A percentile compares a stretch with the other conserved stretches of the same genome.
Conservation (phyloP, 2,329 filamentous ascomycete species). For the Ophiostoma angusticollis region DNA sequence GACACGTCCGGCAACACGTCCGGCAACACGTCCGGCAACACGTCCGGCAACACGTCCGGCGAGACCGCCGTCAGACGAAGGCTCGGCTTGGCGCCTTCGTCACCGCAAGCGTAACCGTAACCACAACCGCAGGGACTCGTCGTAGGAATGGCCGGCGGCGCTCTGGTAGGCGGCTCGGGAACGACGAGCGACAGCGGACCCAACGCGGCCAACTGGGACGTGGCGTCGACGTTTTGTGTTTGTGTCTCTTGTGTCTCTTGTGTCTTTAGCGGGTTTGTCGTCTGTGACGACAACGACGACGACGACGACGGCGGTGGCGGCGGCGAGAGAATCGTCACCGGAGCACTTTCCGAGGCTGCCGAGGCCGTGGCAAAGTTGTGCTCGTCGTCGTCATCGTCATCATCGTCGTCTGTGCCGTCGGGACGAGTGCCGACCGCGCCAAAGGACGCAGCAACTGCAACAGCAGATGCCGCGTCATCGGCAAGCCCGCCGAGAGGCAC, state of each 20-base stretch:
- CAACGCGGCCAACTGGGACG: no score
- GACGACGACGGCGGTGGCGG: constrained; percentile 31
- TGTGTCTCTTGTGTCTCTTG: background rate
- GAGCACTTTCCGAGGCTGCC: constrained; percentile 30
- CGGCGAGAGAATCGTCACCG: constrained; percentile 38
- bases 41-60: no score
- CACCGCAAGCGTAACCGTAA: no score
- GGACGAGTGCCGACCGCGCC: background rate
- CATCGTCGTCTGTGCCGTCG: constrained; percentile 20
- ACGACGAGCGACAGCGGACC: background rate
- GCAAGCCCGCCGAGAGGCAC: constrained; percentile 16
- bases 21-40: no score
- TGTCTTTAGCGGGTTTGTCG: background rate
- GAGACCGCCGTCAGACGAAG: no score
- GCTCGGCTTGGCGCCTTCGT: no score
- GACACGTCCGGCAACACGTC: constrained; percentile 6
- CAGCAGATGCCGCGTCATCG: background rate
- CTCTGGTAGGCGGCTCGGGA: constrained; percentile 2
- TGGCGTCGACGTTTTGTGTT: background rate
- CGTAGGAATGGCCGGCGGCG: constrained; percentile 7
- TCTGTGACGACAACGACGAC: no score
- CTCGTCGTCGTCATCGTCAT: constrained; percentile 42
- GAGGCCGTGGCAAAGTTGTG: constrained; percentile 42
- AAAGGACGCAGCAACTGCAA: background rate
- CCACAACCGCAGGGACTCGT: constrained; percentile 24